Base-by-base conservation (phyloP, 2,329 filamentous ascomycete genomes). In the Fusarium oligoseptatum region DNA sequence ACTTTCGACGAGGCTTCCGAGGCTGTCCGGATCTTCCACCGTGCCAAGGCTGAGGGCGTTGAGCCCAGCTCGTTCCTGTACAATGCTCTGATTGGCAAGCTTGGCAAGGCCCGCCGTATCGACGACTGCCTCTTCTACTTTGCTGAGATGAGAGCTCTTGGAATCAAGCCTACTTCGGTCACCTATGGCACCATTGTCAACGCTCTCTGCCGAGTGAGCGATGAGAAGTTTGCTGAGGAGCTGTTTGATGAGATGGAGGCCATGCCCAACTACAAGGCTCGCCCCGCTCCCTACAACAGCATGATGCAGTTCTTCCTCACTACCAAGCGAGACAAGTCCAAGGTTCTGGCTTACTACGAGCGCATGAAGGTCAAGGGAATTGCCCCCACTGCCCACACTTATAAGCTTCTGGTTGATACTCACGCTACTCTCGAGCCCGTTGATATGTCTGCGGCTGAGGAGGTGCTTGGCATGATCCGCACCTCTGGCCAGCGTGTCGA, bases 241-340 rank as follows among this genome's bases (percentile, higher is more conserved):
- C 91, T 98, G 78, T 99, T 99, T 81, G 95, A 98, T 81, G 97
- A 99, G 86, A 99, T 99, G 97, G 97, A 99, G 87, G 91, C 93
- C 56, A 98, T 97, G 93, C 93, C 95, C 67, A 99, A 99, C 87
- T 99, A 99, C 90, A 98, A 98, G 88, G 95, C 97, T 45, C 93
- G 97, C 11, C 95, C 97, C 29, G 97, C 97, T 27, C 97, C 97
- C 1, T 99, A 99, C 88, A 98, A 99, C 88, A 97, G 95, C 84
- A 94, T 99, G 92, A 99, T 99, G 91, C 97, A 99, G 82, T 98
- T 98, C 86, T 99, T 98, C 90, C 88, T 98, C 77, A 97, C 94
- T 67, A 98, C 96, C 65, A 98, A 98, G 90, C 94, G 95, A 63
- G 96, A 99, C 83, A 96, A 97, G 85, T 86, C 88, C 83, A 98